Conservation (phyloP, 306 rosid genomes). For the Fragaria vesca region DNA sequence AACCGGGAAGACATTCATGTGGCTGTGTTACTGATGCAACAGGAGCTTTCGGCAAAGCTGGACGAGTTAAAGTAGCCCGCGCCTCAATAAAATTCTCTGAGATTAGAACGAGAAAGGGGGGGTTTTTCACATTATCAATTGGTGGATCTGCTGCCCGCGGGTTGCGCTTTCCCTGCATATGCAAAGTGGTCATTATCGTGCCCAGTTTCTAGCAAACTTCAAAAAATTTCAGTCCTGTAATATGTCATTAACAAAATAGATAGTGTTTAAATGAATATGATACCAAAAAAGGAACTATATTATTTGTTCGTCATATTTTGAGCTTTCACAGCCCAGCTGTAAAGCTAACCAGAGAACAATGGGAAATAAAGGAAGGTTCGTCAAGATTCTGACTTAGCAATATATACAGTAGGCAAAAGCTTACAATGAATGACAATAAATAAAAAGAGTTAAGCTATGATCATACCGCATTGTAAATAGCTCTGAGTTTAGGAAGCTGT, state of each 20-base stretch:
- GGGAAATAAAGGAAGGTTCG: not conserved
- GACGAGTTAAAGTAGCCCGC: conserved; percentile 65
- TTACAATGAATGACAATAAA: not conserved
- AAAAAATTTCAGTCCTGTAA: not conserved
- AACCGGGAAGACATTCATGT: no score
- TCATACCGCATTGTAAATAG: conserved; percentile 76
- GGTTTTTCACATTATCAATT: conserved; percentile 51
- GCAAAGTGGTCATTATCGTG: conserved; percentile 31
- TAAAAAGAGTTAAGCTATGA: conserved; percentile 6
- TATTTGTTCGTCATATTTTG: not conserved
- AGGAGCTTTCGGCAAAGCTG: conserved; percentile 63
- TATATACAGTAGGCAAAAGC: not conserved
- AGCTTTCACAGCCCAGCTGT: conserved; percentile 6
- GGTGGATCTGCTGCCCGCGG: conserved; percentile 62
- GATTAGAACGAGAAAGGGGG: conserved; percentile 68
- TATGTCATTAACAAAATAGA: not conserved
- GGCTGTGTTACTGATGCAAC: conserved; percentile 56
- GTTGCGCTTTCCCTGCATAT: conserved; percentile 79
- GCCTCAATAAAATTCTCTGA: conserved; percentile 92
- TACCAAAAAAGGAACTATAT: conserved; percentile 2
- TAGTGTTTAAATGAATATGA: not conserved
- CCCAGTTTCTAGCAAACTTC: not conserved
- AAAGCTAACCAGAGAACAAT: not conserved
- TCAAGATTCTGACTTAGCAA: no score
- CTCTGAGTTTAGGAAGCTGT: conserved; percentile 77